These are phyloP conservation scores for Nakaseomyces sp. DNA, from an alignment of 1,139 yeast genomes.

Conservation along the genomic window DNA sequence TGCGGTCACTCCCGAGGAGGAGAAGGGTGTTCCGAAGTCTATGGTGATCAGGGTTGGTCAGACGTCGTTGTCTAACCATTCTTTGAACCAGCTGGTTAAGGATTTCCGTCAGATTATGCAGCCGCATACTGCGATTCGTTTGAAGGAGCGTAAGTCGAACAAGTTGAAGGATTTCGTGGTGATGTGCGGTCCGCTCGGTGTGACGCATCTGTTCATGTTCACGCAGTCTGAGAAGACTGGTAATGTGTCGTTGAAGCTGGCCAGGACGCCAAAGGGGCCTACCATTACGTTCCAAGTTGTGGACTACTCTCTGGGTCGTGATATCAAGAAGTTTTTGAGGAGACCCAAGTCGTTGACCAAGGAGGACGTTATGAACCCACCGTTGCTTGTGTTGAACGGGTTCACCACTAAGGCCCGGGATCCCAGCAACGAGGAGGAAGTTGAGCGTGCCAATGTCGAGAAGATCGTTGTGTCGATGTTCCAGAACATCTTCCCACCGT, in stretches of 20 bases:
- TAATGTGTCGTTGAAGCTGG: slow-evolving; percentile 70
- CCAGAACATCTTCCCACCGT: slow-evolving; percentile 94
- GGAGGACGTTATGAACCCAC: slow-evolving; percentile 69
- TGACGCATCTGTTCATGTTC: slow-evolving; percentile 77
- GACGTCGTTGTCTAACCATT: slow-evolving; percentile 65
- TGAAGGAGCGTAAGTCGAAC: slow-evolving; percentile 80
- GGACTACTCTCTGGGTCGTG: slow-evolving; percentile 74
- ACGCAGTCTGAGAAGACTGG: slow-evolving; percentile 75
- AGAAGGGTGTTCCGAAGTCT: slow-evolving; percentile 68
- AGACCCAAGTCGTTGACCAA: slow-evolving; percentile 63
- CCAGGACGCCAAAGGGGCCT: slow-evolving; percentile 91
- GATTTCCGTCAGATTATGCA: slow-evolving; percentile 90
- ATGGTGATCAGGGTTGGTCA: slow-evolving; percentile 84
- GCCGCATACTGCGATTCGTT: slow-evolving; percentile 89
- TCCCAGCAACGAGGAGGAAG: slow-evolving; percentile 28
- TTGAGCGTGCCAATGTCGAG: slow-evolving; percentile 45
- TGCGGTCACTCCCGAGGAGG: slow-evolving; percentile 53
- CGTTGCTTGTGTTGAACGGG: slow-evolving; percentile 85
- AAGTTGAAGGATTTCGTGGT: slow-evolving; percentile 83
- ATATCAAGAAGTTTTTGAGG: slow-evolving; percentile 58
- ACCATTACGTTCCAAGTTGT: slow-evolving; percentile 74
- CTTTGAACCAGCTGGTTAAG: slow-evolving; percentile 71
- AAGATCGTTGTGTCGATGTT: slow-evolving; percentile 80
- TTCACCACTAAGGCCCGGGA: slow-evolving; percentile 38
- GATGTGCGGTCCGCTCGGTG: slow-evolving; percentile 96